Base-by-base conservation (phyloP, 1,284 basidiomycete genomes). In the Fomitopsis schrenkii region DNA sequence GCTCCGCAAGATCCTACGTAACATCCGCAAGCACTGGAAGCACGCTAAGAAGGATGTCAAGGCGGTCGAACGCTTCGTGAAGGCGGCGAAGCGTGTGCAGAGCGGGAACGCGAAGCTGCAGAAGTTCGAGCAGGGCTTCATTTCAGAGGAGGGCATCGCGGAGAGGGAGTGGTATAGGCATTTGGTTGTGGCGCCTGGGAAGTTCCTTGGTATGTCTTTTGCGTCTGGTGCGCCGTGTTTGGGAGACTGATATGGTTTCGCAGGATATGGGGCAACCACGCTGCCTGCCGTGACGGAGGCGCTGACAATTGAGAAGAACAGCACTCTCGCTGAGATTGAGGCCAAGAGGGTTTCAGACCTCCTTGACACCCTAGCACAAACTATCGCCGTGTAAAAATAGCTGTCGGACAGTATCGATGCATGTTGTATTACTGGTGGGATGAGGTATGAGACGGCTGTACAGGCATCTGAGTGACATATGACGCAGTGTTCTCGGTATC, bases 141-240 rank as follows among this genome's bases (percentile, higher is more conserved):
- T 97, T 67, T 87, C 86, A 5, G 80, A 90, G 67, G 83, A 82
- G 22, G 96, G 96, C 0, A 80, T 93, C 56, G 88, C 86, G 71
- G 88, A 89, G 62, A 82, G 93, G 35, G 87, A 93, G 71, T 96
- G 94, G 94, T 96, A 86, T 72, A 81, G 81, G 71, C 92, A 96
- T 75, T 80, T 97, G 57, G 93, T 85, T 45, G 93, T 95, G 41
- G 93, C 94, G 5, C 95, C 96, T 7, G 95, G 95, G 30, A 89
- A 91, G 69, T 95, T 91, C 87, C 83, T 94, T 35, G 92, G 94
- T 90, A 66, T 66, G 82, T 76, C 14, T 14, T 60, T 9, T 44
- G 19, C 8, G n/a, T 28, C n/a, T 19, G 52, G 33, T 38, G 28
- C 66, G 7, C 59, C 60, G 48, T 59, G 19, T 28, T 48, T 9